These are phyloP conservation scores for Anaeramoeba flamelloides DNA, from an alignment of 78 protist species.

Conservation along the genomic window DNA sequence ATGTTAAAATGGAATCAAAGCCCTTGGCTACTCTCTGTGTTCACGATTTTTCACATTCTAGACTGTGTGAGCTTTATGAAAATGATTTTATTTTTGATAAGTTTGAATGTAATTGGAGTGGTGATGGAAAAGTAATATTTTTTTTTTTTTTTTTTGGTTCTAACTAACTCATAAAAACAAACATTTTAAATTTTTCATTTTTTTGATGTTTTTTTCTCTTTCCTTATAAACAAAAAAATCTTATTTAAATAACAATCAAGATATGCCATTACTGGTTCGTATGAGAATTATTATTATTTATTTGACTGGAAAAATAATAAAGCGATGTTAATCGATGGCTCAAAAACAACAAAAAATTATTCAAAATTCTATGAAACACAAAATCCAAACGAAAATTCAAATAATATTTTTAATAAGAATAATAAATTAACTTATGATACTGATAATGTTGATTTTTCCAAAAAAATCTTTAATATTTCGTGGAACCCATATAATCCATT, in stretches of 20 bases:
- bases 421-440: neutral
- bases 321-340: slow-evolving; percentile 36
- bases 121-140: slow-evolving; percentile 20
- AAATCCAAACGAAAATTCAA: too few species aligned
- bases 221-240: too few species aligned
- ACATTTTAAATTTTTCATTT: too few species aligned
- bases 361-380: too few species aligned
- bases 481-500: slow-evolving; percentile 47
- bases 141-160: too few species aligned
- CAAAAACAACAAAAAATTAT: too few species aligned
- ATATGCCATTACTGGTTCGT: slow-evolving; percentile 61
- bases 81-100: slow-evolving; percentile 80
- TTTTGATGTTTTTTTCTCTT: too few species aligned
- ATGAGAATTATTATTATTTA: slow-evolving; percentile 60
- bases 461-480: slow-evolving; percentile 28
- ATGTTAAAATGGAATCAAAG: slow-evolving; percentile 32
- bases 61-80: slow-evolving; percentile 78
- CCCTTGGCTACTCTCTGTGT: slow-evolving; percentile 52
- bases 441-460: slow-evolving; percentile 21
- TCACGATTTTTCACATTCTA: slow-evolving; percentile 52
- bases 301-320: slow-evolving; percentile 38
- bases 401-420: too few species aligned
- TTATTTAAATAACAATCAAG: too few species aligned
- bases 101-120: slow-evolving; percentile 60
- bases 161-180: too few species aligned